Percentiles rank a stretch among this genome's conserved stretches.
phyloP scores from a whole-genome alignment of 176 grass and related monocot species.

The Carex littledalei region DNA sequence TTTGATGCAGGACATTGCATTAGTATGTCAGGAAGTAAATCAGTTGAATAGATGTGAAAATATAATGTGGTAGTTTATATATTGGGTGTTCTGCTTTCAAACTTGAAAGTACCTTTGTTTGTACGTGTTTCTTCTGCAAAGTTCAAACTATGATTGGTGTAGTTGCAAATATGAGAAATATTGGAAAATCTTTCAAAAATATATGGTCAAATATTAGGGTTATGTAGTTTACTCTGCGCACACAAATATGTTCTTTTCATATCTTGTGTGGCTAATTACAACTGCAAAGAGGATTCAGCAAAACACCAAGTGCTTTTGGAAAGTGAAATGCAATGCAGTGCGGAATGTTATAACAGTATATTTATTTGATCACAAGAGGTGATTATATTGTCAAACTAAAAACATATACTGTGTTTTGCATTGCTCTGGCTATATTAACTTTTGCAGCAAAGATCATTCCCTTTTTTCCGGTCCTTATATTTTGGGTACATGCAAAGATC shows the following conservation, averaged over 20 bases:
- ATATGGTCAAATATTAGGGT: not conserved
- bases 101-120: not conserved
- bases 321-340: too few relatives aligned
- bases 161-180: not conserved
- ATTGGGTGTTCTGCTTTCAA: not conserved
- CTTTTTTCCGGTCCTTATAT: not conserved
- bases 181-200: not conserved
- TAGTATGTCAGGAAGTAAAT: not conserved
- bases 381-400: not conserved
- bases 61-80: not conserved
- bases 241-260: too few relatives aligned
- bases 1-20: not conserved
- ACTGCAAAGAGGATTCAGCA: too few relatives aligned
- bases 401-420: not conserved
- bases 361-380: not conserved
- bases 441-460: not conserved
- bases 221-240: too few relatives aligned
- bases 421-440: not conserved
- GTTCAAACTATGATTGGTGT: not conserved
- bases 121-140: not conserved
- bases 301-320: too few relatives aligned
- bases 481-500: not conserved
- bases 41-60: not conserved
- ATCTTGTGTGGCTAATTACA: too few relatives aligned
- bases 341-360: too few relatives aligned